phyloP scores from a whole-genome alignment of 2,329 filamentous ascomycete species.

The Colletotrichum lindemuthianum region DNA sequence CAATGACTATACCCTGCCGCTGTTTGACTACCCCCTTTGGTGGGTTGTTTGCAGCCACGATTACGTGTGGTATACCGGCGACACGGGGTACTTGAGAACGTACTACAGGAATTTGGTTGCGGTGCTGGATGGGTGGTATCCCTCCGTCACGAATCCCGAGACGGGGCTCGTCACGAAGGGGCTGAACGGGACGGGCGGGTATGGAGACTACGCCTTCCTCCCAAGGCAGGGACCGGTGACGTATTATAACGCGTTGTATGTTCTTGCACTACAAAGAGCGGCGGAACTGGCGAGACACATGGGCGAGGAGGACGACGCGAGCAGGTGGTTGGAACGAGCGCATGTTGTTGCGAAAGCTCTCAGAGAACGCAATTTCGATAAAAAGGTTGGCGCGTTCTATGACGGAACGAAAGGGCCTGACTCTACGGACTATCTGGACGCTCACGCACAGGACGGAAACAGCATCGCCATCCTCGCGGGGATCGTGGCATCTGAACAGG shows the following conservation, averaged over 20 bases:
- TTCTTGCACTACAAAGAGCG: slow-evolving; percentile 55
- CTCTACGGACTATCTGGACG: slow-evolving; percentile 42
- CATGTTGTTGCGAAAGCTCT: slow-evolving; percentile 47
- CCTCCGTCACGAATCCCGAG: slow-evolving; percentile 49
- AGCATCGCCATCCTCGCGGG: slow-evolving; percentile 55
- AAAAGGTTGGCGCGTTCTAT: slow-evolving; percentile 53
- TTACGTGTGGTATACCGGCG: slow-evolving; percentile 60
- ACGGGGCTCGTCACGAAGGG: slow-evolving; percentile 56
- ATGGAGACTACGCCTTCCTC: slow-evolving; percentile 64
- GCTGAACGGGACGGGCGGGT: slow-evolving; percentile 43
- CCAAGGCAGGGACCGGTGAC: slow-evolving; percentile 57
- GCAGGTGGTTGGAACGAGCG: slow-evolving; percentile 52
- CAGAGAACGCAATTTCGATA: slow-evolving; percentile 53
- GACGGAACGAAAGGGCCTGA: slow-evolving; percentile 47
- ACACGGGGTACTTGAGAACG: slow-evolving; percentile 50
- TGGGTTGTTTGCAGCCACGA: slow-evolving; percentile 62
- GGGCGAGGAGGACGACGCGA: slow-evolving; percentile 45
- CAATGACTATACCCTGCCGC: slow-evolving; percentile 55
- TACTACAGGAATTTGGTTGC: slow-evolving; percentile 54
- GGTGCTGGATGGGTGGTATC: slow-evolving; percentile 58
- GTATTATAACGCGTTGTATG: slow-evolving; percentile 64
- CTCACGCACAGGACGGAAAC: slow-evolving; percentile 63
- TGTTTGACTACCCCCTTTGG: slow-evolving; percentile 64
- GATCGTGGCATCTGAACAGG: slow-evolving; percentile 42
- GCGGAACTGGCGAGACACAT: slow-evolving; percentile 52